A percentile compares a stretch with the other conserved stretches of the same genome.
Conservation (phyloP, 2,329 filamentous ascomycete genomes). For the Periconia digitata region DNA sequence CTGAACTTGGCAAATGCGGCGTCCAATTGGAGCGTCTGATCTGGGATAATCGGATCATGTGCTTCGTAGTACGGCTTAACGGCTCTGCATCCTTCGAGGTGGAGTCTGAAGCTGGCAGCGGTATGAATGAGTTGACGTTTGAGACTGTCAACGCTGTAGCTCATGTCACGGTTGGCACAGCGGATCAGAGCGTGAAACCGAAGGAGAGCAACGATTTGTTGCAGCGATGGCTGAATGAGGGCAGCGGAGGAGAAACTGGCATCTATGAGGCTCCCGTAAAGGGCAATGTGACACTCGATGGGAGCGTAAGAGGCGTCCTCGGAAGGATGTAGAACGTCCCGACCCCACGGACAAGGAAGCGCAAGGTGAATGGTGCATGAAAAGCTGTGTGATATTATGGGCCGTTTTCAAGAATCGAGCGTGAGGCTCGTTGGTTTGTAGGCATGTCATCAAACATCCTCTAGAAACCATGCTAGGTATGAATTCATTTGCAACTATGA, state of each 20-base stretch:
- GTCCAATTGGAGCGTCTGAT: constrained; percentile 69
- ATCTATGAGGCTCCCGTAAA: constrained; percentile 58
- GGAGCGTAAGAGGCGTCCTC: constrained; percentile 52
- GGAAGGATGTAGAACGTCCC: constrained; percentile 24
- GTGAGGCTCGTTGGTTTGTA: not conserved
- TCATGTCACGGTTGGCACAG: constrained; percentile 89
- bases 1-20: constrained; percentile 64
- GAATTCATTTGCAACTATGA: too few relatives aligned
- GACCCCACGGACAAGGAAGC: not conserved
- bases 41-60: constrained; percentile 87
- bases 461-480: too few relatives aligned
- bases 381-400: not conserved
- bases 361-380: not conserved
- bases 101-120: constrained; percentile 18
- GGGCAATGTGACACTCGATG: constrained; percentile 58
- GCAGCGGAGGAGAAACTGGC: constrained; percentile 53
- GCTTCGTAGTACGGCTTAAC: constrained; percentile 72
- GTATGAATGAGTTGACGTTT: constrained; percentile 52
- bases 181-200: constrained; percentile 74
- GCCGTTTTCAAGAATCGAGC: not conserved
- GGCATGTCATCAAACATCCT: too few relatives aligned
- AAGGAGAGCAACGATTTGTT: constrained; percentile 92
- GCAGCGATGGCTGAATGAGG: constrained; percentile 69
- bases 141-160: constrained; percentile 75
- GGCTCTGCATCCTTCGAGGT: constrained; percentile 27